Evolutionary conservation across 805 yeast species (phyloP).

Genomic region (Starmerella stigmatis): DNA sequence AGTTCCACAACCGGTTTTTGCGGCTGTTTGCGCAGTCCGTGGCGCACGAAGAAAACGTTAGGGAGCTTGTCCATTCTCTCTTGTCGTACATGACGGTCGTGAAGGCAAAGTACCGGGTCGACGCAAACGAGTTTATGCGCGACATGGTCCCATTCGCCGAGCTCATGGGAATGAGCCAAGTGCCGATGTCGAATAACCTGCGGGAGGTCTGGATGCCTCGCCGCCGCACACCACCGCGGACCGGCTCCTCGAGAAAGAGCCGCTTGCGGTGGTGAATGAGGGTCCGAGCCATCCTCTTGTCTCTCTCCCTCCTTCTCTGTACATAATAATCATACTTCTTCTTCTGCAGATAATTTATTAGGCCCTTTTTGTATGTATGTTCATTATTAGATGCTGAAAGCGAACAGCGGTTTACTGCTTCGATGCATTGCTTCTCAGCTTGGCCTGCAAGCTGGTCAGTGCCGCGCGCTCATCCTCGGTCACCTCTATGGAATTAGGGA

Average conservation of each 20-base stretch:
- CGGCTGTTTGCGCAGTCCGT: slow-evolving; percentile 16
- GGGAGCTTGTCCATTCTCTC: slow-evolving; percentile 22
- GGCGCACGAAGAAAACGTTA: slow-evolving; percentile 23
- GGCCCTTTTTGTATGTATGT: neutral
- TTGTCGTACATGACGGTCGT: slow-evolving; percentile 25
- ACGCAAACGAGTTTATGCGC: slow-evolving; percentile 18
- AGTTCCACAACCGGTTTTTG: slow-evolving; percentile 16
- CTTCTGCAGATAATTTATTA: too few species aligned
- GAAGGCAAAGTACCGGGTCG: slow-evolving; percentile 20
- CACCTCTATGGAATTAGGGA: neutral
- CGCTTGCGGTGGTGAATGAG: slow-evolving; percentile 26
- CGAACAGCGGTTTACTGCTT: too few species aligned
- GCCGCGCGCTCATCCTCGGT: slow-evolving; percentile 5
- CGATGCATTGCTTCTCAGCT: neutral
- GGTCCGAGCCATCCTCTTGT: neutral
- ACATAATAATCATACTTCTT: neutral
- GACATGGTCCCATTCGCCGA: slow-evolving; percentile 26
- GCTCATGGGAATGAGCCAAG: slow-evolving; percentile 23
- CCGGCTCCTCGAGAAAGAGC: slow-evolving; percentile 23
- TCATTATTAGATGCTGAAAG: too few species aligned
- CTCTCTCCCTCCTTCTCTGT: neutral
- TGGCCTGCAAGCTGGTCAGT: neutral
- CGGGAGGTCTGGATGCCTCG: slow-evolving; percentile 19
- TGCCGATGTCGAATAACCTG: slow-evolving; percentile 18
- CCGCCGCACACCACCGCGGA: neutral